Percentiles rank a stretch among this genome's conserved stretches.
phyloP scores from a whole-genome alignment of 2,329 filamentous ascomycete genomes.

The Aspergillus phoenicis region DNA sequence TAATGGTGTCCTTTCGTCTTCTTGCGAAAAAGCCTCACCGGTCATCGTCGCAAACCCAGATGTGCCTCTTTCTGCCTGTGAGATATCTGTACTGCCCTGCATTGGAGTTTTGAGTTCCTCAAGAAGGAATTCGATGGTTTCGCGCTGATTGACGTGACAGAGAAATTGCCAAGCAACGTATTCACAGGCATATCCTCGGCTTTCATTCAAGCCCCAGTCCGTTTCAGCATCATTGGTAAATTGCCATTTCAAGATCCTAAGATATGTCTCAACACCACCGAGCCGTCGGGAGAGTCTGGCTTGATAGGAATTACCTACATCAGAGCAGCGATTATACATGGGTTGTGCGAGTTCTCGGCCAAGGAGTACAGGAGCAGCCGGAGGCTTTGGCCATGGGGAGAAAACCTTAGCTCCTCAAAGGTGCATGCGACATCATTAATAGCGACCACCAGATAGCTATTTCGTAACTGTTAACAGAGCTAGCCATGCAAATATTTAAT shows the following conservation, averaged over 20 bases:
- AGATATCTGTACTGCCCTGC: constrained; percentile 20
- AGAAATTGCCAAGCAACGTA: constrained; percentile 65
- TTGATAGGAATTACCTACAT: constrained; percentile 47
- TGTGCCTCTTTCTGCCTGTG: constrained; percentile 26
- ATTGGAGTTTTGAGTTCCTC: constrained; percentile 49
- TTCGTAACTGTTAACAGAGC: not conserved
- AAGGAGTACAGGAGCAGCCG: constrained; percentile 43
- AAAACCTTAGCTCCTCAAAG: constrained; percentile 49
- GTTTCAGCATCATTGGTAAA: constrained; percentile 55
- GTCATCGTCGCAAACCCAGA: constrained; percentile 18
- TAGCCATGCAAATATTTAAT: not conserved
- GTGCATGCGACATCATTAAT: constrained; percentile 46
- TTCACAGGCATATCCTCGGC: constrained; percentile 61
- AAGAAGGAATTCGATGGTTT: constrained; percentile 60
- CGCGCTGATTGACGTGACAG: constrained; percentile 57
- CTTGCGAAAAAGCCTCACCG: constrained; percentile 13
- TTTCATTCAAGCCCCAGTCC: constrained; percentile 59
- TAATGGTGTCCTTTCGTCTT: constrained; percentile 35
- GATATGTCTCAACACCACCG: not conserved
- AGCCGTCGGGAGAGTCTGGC: not conserved
- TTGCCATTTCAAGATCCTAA: constrained; percentile 59
- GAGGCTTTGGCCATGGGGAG: constrained; percentile 40
- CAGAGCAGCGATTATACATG: constrained; percentile 50
- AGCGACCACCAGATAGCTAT: constrained; percentile 43
- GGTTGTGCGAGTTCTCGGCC: constrained; percentile 47